Conservation (phyloP, 257 asterid species). For the Lavandula angustifolia region DNA sequence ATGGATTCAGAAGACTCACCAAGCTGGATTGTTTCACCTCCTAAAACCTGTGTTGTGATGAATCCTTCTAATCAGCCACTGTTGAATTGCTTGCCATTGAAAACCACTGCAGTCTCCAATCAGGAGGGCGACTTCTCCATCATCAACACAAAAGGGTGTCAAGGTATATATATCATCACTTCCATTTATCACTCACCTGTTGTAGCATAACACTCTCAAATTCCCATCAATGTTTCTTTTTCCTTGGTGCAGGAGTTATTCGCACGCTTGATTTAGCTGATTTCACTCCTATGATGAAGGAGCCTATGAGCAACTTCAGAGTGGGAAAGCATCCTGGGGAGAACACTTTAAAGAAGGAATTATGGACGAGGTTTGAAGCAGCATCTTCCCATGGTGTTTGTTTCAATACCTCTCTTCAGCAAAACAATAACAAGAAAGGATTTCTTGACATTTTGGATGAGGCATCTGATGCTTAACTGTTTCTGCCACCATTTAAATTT, state of each 20-base stretch:
- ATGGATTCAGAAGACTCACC: constrained; percentile 63
- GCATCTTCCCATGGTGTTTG: constrained; percentile 53
- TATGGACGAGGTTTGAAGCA: constrained; percentile 88
- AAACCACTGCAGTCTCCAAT: constrained; percentile 17
- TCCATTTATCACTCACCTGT: constrained; percentile 2
- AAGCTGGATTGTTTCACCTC: constrained; percentile 75
- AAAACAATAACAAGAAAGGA: constrained; percentile 44
- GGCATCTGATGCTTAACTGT: constrained; percentile 45
- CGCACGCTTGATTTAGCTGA: constrained; percentile 42
- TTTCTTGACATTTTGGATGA: constrained; percentile 83
- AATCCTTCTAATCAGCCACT: constrained; percentile 59
- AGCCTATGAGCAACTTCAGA: constrained; percentile 44
- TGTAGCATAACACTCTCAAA: not conserved
- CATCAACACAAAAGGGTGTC: constrained; percentile 23
- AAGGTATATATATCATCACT: constrained; percentile 28
- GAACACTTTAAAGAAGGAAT: constrained; percentile 92
- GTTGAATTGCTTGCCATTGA: constrained; percentile 32
- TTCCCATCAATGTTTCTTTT: constrained; percentile 7
- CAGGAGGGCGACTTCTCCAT: constrained; percentile 23
- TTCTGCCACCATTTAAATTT: constrained; percentile 1
- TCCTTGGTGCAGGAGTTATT: constrained; percentile 37
- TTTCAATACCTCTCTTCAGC: constrained; percentile 35
- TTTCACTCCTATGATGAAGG: constrained; percentile 67
- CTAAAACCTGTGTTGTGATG: constrained; percentile 81
- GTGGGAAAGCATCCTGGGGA: constrained; percentile 82